A percentile compares a stretch with the other conserved stretches of the same genome.
Evolutionary conservation across 345 rosid species (phyloP).

Genomic region (Fremontodendron californicum): DNA sequence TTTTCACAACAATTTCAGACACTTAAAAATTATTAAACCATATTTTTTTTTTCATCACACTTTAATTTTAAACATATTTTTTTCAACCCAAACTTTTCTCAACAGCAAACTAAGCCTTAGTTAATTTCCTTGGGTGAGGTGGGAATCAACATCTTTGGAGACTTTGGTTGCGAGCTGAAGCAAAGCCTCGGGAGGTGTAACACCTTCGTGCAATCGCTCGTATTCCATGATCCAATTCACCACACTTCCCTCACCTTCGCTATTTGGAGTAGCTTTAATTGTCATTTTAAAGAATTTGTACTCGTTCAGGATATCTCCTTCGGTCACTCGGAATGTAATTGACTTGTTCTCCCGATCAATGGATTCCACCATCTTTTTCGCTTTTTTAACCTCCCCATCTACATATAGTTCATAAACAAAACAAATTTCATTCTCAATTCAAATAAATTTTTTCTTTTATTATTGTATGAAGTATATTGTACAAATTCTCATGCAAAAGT

Average conservation of each 20-base stretch:
- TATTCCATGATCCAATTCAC: conserved; percentile 28
- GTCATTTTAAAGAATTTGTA: conserved; percentile 16
- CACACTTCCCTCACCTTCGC: conserved; percentile 11
- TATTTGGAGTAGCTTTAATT: conserved; percentile 25
- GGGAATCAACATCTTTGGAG: conserved; percentile 23
- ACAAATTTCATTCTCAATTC: not conserved
- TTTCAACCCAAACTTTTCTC: too few species aligned
- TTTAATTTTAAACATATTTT: too few species aligned
- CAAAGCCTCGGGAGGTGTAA: conserved; percentile 16
- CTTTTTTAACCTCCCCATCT: conserved; percentile 15
- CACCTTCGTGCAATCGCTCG: conserved; percentile 18
- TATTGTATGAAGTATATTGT: too few species aligned
- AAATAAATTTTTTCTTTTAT: too few species aligned
- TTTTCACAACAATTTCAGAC: too few species aligned
- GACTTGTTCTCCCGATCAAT: conserved; percentile 28
- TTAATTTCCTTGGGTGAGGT: conserved; percentile 8
- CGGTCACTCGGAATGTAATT: conserved; percentile 22
- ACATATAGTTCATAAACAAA: too few species aligned
- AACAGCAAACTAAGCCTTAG: too few species aligned
- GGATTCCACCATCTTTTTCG: conserved; percentile 28
- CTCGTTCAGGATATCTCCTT: conserved; percentile 33
- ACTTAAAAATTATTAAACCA: too few species aligned
- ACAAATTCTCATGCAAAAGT: too few species aligned
- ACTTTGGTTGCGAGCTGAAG: not conserved
- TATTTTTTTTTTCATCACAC: too few species aligned